Evolutionary conservation across 1,284 basidiomycete genomes (phyloP), one percentile per base, ranked within the genome.

Genomic region (Farysia itapuensis): DNA sequence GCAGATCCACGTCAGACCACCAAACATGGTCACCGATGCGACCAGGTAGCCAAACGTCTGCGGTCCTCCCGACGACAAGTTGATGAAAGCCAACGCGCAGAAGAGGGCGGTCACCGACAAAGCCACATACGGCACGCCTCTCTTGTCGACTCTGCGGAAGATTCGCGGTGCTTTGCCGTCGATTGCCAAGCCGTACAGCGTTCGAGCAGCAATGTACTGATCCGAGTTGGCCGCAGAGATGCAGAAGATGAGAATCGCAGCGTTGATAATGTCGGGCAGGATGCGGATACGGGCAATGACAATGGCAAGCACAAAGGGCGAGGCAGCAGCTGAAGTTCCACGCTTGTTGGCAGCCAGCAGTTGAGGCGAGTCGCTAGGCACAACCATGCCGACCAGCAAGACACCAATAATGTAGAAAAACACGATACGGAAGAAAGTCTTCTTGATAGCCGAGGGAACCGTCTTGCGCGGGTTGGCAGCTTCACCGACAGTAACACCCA

Each of bases 291-390:
- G 85, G 1, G 88, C 86, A 31, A 80, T 81, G 66, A 83, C 43
- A 51, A 79, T 79, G 15, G 79, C 82, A 13, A 89, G 85, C 36
- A 89, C 85, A 73, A 89, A 89, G 1, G 88, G 87, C 36, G 85
- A 88, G 4, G 87, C 87, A 13, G 85, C 51, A 1, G 66, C 67
- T 9, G 58, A 54, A 14, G 56, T 58, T 4, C 48, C 44, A 11
- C 31, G 37, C 37, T 49, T 47, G 39, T 48, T 56, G 21, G 67
- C 58, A 3, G 41, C 26, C 0, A 63, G 39, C 13, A 69, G 43
- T 8, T 43, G 39, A 5, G 64, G 59, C 11, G 50, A 48, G 37
- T 69, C 65, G 26, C 42, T 43, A 2, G 66, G 59, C 5, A 76
- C 72, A 14, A 68, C 54, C 35, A 73, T 60, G 7, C 69, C 71